These are phyloP conservation scores for Apophysomyces variabilis DNA, from an alignment of 371 early-diverging fungal genomes.

Conservation along the genomic window DNA sequence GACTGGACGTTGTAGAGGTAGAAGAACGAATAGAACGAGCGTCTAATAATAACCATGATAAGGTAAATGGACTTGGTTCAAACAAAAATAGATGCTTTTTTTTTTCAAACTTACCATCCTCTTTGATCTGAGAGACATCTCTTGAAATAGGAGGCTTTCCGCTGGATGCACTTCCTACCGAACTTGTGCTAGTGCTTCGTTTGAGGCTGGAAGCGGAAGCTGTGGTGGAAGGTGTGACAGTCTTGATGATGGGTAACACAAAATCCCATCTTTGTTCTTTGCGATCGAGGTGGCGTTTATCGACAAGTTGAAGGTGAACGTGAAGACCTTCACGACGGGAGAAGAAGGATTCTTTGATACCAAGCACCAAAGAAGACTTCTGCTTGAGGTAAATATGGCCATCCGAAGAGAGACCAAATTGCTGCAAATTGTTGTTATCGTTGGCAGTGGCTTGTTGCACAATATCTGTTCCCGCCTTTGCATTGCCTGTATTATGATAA, in stretches of 20 bases:
- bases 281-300: constrained; percentile 41
- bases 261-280: constrained; percentile 58
- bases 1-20: constrained; percentile 33
- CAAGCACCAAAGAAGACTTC: constrained; percentile 52
- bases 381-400: constrained; percentile 52
- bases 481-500: constrained; percentile 28
- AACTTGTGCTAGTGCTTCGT: constrained; percentile 23
- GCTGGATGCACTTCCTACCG: constrained; percentile 22
- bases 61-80: too few species aligned
- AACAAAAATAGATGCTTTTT: neutral
- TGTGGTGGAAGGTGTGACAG: constrained; percentile 12
- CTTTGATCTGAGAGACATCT: constrained; percentile 37
- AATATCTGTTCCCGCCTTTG: constrained; percentile 54
- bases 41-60: constrained; percentile 22
- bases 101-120: constrained; percentile 34
- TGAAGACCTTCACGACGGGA: constrained; percentile 53
- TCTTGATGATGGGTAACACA: constrained; percentile 40
- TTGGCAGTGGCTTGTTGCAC: constrained; percentile 49
- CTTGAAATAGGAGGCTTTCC: constrained; percentile 18
- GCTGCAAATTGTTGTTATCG: constrained; percentile 33
- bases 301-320: constrained; percentile 49
- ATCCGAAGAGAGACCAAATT: constrained; percentile 40
- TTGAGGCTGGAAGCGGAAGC: constrained; percentile 7
- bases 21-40: constrained; percentile 38
- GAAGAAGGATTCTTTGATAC: constrained; percentile 57